Percentiles rank a stretch among this genome's conserved stretches.
Conservation (phyloP, 1,284 basidiomycete genomes). For the Trichosporon coremiiforme region DNA sequence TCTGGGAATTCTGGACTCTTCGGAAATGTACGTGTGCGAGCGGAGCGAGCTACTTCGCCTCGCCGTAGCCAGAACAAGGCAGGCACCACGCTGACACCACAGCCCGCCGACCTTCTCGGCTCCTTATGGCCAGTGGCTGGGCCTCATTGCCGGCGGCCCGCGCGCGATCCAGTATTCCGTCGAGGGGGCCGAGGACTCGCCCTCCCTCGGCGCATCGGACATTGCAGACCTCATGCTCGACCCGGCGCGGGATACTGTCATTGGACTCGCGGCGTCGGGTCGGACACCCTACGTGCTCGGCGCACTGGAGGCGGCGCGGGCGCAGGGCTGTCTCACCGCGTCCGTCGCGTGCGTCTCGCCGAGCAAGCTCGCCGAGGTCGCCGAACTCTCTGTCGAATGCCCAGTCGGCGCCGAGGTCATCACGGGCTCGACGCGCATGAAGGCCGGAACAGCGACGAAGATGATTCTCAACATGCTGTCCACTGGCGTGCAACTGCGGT, state of each 20-base stretch:
- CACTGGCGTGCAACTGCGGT: constrained; percentile 30
- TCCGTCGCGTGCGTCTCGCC: constrained; percentile 29
- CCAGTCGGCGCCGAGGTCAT: constrained; percentile 35
- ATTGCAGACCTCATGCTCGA: constrained; percentile 21
- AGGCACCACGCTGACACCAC: background rate
- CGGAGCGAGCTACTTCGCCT: no score
- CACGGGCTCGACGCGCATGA: constrained; percentile 36
- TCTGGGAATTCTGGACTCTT: constrained; percentile 36
- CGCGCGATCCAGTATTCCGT: constrained; percentile 30
- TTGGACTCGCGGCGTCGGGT: constrained; percentile 34
- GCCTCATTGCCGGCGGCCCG: constrained; percentile 33
- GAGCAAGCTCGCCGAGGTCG: constrained; percentile 21
- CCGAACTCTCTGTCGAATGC: constrained; percentile 33
- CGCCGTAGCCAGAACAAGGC: no score
- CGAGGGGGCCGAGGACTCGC: constrained; percentile 36
- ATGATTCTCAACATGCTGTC: constrained; percentile 39
- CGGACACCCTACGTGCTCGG: constrained; percentile 37
- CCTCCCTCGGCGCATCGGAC: constrained; percentile 23
- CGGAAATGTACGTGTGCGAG: constrained; percentile 31
- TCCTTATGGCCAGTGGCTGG: constrained; percentile 30
- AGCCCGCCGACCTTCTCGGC: constrained; percentile 37
- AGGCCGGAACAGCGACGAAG: constrained; percentile 35
- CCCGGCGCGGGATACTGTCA: constrained; percentile 27
- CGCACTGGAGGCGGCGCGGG: constrained; percentile 26
- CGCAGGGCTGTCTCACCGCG: constrained; percentile 27